Base-by-base conservation (phyloP, 2,329 filamentous ascomycete genomes). In the Paraphoma sp. region DNA sequence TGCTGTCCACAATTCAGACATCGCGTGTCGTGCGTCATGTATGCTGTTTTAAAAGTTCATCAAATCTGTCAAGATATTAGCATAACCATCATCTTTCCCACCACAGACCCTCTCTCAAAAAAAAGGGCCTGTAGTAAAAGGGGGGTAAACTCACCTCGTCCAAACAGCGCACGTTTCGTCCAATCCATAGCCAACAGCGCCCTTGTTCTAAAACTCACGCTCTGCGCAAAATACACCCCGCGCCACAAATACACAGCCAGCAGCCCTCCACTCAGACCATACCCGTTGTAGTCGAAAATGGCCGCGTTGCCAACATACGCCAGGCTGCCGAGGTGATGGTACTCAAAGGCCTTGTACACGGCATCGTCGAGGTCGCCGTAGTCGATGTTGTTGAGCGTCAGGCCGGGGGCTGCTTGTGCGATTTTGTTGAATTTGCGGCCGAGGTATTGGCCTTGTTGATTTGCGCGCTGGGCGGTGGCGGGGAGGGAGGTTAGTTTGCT, bases 301-400 rank as follows among this genome's bases (percentile, higher is more conserved):
- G 95, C 95, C 7, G 93, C 93, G 76, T 99, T 99, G 44, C 96
- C 96, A 64, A 99, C 88, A 71, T 99, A 99, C 6, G 96, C 95
- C 68, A 99, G 79, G 65, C 88, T 95, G 18, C 96, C 95, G 18
- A 99, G 84, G 73, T 99, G 94, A 70, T 84, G 89, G 78, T 99
- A 99, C 76, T 96, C 90, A 72, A 99, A 99, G 0, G 95, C 91
- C 76, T 91, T 94, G 82, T 97, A 98, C 11, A 95, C 88, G 1
- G 93, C 90, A 45, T 94, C 91, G 70, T 99, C 96, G 6, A 98
- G 79, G 72, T 98, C 94, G 17, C 93, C 94, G 67, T 97, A 91
- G 56, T 89, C 83, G 42, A 98, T 86, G 50, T 96, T 87, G 70
- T 98, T 98, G 49, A 88, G 84, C 44, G 78, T 80, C 73, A 98